Evolutionary conservation across 352 stramenopile genomes (phyloP), one percentile per base, ranked within the genome.

Genomic region (Phytophthora lateralis): DNA sequence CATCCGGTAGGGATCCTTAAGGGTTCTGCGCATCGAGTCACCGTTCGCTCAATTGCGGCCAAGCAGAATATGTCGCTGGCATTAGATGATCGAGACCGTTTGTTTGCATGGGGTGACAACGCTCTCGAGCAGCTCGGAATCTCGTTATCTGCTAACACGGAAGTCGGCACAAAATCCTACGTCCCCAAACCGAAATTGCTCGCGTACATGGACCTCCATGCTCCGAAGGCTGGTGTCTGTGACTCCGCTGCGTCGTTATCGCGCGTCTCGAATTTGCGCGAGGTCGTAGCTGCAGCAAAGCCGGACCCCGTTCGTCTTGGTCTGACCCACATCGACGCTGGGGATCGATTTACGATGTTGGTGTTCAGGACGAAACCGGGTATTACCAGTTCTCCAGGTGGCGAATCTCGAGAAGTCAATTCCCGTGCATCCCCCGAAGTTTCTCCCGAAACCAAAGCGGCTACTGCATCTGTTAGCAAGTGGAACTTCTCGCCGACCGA

Each of bases 31-130:
- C 66, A 71, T n/a, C 56, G 77, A 24, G 71, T 82, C 6, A 38
- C 66, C 3, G 53, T 79, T 24, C 77, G 75, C 0, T 47, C 59
- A 3, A 73, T 88, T 39, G 60, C 66, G 7, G 71, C 71, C 2
- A 64, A 65, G 1, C 60, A 63, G 18, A 71, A 82, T 41, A 44
- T 60, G 14, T 67, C 55, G 1, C 20, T 88, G 29, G 80, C 59
- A 2, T 26, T 88, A 9, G 80, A 90, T 34, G 80, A 83, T 6
- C 61, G 80, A 32, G 63, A 71, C 4, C 71, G 74, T 24, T 44
- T 90, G 27, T 87, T 87, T 21, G 55, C 63, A 0, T 90, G 80
- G 78, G 78, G 80, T 18, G 60, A 77, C 57, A 88, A 88, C 39
- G 15, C 27, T 14, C 49, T 65, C 1, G 60, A 64, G 4, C 77